Percentiles rank a stretch among this genome's conserved stretches.
These are phyloP conservation scores for Russula olivacea DNA, from an alignment of 768 basidiomycete genomes.

Conservation along the genomic window DNA sequence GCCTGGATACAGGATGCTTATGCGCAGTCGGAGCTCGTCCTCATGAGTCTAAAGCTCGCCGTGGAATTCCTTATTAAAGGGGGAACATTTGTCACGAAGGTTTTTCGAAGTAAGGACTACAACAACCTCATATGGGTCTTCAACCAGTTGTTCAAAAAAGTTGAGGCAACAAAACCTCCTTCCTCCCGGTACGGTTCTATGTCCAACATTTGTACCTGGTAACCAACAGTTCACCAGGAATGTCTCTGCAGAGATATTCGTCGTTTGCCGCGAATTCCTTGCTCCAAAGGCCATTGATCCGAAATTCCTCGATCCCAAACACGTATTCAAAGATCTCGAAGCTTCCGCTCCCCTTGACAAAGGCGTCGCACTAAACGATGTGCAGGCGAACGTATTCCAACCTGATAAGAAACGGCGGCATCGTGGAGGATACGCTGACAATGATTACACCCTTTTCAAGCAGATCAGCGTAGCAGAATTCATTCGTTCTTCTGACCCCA, in stretches of 20 bases:
- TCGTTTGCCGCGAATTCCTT: constrained; percentile 91
- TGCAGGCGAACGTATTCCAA: constrained; percentile 87
- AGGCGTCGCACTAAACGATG: constrained; percentile 56
- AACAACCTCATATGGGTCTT: constrained; percentile 99
- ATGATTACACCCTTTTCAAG: constrained; percentile 87
- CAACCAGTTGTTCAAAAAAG: constrained; percentile 89
- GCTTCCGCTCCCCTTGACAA: constrained; percentile 45
- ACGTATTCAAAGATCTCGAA: constrained; percentile 92
- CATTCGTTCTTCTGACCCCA: constrained; percentile 62
- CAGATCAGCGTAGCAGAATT: constrained; percentile 65
- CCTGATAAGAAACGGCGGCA: constrained; percentile 94
- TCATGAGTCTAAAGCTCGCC: constrained; percentile 91
- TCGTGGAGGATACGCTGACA: constrained; percentile 93
- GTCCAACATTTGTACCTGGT: not conserved
- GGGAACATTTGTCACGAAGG: constrained; percentile 95
- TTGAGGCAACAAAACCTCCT: constrained; percentile 98
- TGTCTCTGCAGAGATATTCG: constrained; percentile 99
- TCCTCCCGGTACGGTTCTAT: constrained; percentile 72
- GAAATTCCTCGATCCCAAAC: constrained; percentile 94
- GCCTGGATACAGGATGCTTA: constrained; percentile 99
- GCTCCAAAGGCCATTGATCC: constrained; percentile 96
- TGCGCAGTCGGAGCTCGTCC: constrained; percentile 91
- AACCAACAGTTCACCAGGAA: constrained; percentile 48
- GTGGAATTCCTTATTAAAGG: constrained; percentile 92
- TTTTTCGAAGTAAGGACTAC: constrained; percentile 97